Evolutionary conservation across 805 yeast species (phyloP).

Genomic region (Starmera quercuum): DNA sequence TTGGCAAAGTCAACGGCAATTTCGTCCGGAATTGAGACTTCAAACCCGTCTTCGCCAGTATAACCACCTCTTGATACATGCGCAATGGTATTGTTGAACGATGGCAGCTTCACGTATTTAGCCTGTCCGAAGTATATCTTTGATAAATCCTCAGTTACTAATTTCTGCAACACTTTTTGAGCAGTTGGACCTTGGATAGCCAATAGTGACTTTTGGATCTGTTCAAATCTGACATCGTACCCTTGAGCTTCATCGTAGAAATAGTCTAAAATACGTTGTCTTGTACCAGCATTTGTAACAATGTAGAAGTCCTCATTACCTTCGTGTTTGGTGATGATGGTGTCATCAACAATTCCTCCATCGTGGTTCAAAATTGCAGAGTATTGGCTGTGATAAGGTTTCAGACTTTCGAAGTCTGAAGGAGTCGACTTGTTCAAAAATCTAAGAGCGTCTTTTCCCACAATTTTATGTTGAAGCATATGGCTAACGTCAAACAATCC

Average conservation of each 20-base stretch:
- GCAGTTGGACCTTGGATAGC: conserved; percentile 95
- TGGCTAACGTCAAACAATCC: conserved; percentile 96
- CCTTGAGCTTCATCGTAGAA: conserved; percentile 42
- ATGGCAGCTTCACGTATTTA: conserved; percentile 16
- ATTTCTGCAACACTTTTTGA: conserved; percentile 53
- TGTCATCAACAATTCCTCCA: conserved; percentile 91
- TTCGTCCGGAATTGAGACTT: conserved; percentile 65
- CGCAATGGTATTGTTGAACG: conserved; percentile 34
- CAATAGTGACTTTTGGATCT: conserved; percentile 66
- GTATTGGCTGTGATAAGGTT: conserved; percentile 57
- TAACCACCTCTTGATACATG: conserved; percentile 95
- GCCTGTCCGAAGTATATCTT: conserved; percentile 69
- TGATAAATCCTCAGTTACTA: conserved; percentile 50
- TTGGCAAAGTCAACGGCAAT: conserved; percentile 55
- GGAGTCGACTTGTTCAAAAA: conserved; percentile 85
- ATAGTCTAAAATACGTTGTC: conserved; percentile 70
- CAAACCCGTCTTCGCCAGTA: conserved; percentile 98
- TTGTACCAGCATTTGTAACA: conserved; percentile 94
- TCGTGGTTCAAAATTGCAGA: conserved; percentile 65
- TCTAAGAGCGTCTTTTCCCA: conserved; percentile 58
- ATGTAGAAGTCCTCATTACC: conserved; percentile 59
- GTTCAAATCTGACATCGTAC: conserved; percentile 27
- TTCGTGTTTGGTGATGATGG: conserved; percentile 80
- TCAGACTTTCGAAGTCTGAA: conserved; percentile 58
- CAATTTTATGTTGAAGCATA: conserved; percentile 84